A percentile compares a stretch with the other conserved stretches of the same genome.
Evolutionary conservation across 108 stramenopile genomes (phyloP).

Genomic region (Pseudonitzschia pungens): DNA sequence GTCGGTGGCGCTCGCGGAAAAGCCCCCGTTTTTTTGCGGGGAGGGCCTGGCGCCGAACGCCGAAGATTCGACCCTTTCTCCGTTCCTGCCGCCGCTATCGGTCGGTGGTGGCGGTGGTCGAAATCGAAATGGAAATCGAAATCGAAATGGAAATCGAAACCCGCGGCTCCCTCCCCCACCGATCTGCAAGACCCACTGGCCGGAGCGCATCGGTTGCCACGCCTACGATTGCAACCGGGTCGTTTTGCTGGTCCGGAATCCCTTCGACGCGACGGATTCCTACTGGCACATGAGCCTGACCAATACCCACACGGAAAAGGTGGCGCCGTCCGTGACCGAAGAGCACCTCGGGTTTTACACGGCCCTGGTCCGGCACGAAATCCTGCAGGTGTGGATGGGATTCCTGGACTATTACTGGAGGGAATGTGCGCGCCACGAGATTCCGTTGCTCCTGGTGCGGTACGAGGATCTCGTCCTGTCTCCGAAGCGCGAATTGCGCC

Average conservation of each 20-base stretch:
- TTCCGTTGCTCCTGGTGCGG: slow-evolving; percentile 58
- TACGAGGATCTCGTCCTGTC: slow-evolving; percentile 78
- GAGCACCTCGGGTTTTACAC: slow-evolving; percentile 61
- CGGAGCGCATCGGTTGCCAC: slow-evolving; percentile 85
- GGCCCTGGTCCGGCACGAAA: slow-evolving; percentile 61
- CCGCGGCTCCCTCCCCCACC: background rate
- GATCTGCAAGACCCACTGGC: slow-evolving; percentile 93
- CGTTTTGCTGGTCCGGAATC: slow-evolving; percentile 90
- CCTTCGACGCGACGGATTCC: slow-evolving; percentile 95
- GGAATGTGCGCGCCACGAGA: slow-evolving; percentile 12
- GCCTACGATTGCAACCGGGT: slow-evolving; percentile 45
- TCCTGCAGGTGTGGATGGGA: slow-evolving; percentile 63
- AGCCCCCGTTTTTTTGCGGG: slow-evolving; percentile 67
- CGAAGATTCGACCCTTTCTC: background rate
- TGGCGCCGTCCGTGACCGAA: slow-evolving; percentile 68
- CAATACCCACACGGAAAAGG: slow-evolving; percentile 90
- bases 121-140: too few relatives aligned
- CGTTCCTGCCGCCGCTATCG: background rate
- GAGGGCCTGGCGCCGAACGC: slow-evolving; percentile 65
- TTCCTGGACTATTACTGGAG: slow-evolving; percentile 74
- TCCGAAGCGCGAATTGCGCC: slow-evolving; percentile 47
- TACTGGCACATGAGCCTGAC: slow-evolving; percentile 94
- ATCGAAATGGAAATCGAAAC: too few relatives aligned
- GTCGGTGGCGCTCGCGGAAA: slow-evolving; percentile 58
- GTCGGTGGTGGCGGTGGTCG: too few relatives aligned